Evolutionary conservation across 2,329 filamentous ascomycete species (phyloP), one percentile per base, ranked within the genome.

Genomic region (Onygenales sp.): DNA sequence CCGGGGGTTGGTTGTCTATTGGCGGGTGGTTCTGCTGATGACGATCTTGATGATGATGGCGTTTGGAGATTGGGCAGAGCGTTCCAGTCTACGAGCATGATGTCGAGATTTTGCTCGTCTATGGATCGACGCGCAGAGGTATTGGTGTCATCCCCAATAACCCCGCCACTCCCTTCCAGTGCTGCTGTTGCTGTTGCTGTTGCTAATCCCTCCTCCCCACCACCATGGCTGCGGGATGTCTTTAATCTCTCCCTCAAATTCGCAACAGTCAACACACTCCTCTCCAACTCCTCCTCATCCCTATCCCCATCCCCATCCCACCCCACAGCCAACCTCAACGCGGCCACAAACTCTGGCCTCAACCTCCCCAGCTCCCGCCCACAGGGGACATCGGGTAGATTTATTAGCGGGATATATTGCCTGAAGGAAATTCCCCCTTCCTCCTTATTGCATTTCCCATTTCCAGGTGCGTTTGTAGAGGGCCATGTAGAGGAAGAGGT

Each of bases 321-420:
- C 1, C 39, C 39, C 61, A 59, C 80, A 63, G 66, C 76, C 54
- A 80, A 70, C 53, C 73, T 74, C 55, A 84, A 71, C 0, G 83
- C 72, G 11, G 78, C 76, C 7, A 76, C 71, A 57, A 83, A 80
- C 62, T 85, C 82, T 0, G 81, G 81, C 5, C 82, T 72, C 3
- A 84, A 64, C 21, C 73, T 63, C 52, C 66, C 67, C 35, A 85
- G 66, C 54, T 81, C 81, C 2, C 72, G 61, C 2, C 70, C 70
- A 5, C 71, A 59, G 2, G 60, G 61, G 0, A 74, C 64, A 39
- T 70, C 71, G 2, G 78, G 74, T 36, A 85, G 73, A 59, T 84
- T 83, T 9, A 81, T 72, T 41, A 85, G 58, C 4, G 82, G 82
- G 7, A 84, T 70, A 61, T 82, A 77, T 6, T 76, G 65, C n/a